A percentile compares a stretch with the other conserved stretches of the same genome.
Evolutionary conservation across 148 eudicot genomes (phyloP).

Genomic region (Drosera capensis): DNA sequence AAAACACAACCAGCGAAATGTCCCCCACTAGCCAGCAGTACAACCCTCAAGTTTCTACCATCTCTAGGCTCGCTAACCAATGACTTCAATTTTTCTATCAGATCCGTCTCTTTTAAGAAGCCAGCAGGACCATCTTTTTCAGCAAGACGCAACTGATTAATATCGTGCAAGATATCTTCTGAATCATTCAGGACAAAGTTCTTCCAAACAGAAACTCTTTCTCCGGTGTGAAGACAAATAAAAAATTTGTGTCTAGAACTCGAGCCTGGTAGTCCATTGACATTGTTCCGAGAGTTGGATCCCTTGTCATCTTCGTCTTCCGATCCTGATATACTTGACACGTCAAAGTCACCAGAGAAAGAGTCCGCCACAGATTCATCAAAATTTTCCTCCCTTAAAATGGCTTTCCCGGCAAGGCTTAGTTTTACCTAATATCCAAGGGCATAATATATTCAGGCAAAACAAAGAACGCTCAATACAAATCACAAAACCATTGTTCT

Average conservation of each 20-base stretch:
- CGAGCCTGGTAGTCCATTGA: conserved; percentile 19
- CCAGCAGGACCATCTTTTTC: conserved; percentile 15
- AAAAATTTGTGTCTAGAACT: conserved; percentile 35
- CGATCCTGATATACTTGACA: conserved; percentile 89
- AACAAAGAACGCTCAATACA: neutral
- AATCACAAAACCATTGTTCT: neutral
- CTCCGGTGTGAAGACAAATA: conserved; percentile 49
- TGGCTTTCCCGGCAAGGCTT: conserved; percentile 66
- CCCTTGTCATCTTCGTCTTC: conserved; percentile 67
- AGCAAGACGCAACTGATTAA: conserved; percentile 20
- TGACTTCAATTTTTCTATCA: conserved; percentile 37
- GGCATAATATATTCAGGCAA: neutral
- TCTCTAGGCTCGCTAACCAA: conserved; percentile 53
- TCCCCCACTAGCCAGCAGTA: conserved; percentile 79
- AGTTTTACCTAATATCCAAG: conserved; percentile 51
- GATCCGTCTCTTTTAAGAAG: conserved; percentile 31
- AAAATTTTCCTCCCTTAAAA: conserved; percentile 66
- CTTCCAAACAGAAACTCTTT: conserved; percentile 62
- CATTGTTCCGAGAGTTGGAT: conserved; percentile 10
- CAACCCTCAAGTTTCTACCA: conserved; percentile 47
- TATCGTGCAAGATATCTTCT: conserved; percentile 35
- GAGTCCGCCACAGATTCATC: conserved; percentile 55
- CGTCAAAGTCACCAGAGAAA: conserved; percentile 47
- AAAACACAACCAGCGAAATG: conserved; percentile 97
- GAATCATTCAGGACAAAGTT: conserved; percentile 50